phyloP scores from a whole-genome alignment of 257 asterid species.

The Gentiana macrophylla region DNA sequence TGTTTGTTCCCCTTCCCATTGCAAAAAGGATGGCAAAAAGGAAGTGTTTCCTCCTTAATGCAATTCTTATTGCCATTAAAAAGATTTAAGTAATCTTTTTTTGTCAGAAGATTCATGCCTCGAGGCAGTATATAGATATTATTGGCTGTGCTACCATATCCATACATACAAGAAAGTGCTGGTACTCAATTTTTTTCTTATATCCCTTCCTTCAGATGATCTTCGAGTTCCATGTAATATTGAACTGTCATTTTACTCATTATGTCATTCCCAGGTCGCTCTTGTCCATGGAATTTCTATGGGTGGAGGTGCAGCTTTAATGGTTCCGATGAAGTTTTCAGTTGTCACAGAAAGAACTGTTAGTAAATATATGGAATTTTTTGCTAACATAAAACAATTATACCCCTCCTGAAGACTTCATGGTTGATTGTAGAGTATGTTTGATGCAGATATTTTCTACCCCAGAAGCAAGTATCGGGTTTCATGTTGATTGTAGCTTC shows the following conservation, averaged over 20 bases:
- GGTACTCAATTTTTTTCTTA: constrained; percentile 22
- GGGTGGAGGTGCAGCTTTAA: constrained; percentile 98
- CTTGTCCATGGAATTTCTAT: constrained; percentile 83
- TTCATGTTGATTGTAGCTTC: constrained; percentile 90
- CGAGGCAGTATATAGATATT: constrained; percentile 87
- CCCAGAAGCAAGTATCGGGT: constrained; percentile 94
- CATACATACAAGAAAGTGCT: constrained; percentile 70
- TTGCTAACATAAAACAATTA: not conserved
- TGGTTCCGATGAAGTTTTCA: constrained; percentile 88
- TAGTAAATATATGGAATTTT: constrained; percentile 16
- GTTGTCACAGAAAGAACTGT: constrained; percentile 92
- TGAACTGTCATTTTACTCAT: not conserved
- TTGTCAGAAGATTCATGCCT: constrained; percentile 69
- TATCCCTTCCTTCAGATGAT: not conserved
- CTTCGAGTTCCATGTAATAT: not conserved
- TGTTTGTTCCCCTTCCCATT: too few relatives aligned
- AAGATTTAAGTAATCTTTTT: not conserved
- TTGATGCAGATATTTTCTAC: constrained; percentile 65
- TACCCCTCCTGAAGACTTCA: not conserved
- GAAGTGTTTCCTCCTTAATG: too few relatives aligned
- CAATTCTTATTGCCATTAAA: too few relatives aligned
- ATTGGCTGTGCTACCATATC: constrained; percentile 94
- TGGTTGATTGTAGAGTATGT: not conserved
- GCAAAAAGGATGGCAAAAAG: not conserved
- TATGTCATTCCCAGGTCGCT: constrained; percentile 50